phyloP scores from a whole-genome alignment of 306 rosid species.

The Astragalus membranaceus region DNA sequence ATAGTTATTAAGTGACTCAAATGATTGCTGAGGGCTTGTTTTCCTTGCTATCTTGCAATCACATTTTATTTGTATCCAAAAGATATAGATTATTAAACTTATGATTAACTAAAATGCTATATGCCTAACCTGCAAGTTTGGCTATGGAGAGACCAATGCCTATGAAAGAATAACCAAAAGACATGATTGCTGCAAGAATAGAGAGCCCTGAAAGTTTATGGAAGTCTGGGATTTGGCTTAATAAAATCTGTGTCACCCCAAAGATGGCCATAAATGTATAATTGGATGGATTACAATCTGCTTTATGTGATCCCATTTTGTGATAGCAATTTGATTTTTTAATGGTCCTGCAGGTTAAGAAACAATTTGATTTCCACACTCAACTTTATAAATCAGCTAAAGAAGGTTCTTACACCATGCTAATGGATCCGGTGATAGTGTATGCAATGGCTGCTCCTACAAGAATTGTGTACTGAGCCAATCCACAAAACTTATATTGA shows the following conservation, averaged over 20 bases:
- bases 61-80: too few species aligned
- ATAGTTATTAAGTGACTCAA: background rate
- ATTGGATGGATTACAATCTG: background rate
- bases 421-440: constrained; percentile 32
- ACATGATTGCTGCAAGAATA: constrained; percentile 33
- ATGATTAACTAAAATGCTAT: background rate
- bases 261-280: constrained; percentile 18
- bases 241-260: constrained; percentile 19
- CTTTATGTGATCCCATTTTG: constrained; percentile 26
- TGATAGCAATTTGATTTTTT: constrained; percentile 36
- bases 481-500: constrained; percentile 22
- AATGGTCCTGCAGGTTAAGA: constrained; percentile 33
- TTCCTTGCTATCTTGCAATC: too few species aligned
- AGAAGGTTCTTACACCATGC: constrained; percentile 38
- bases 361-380: too few species aligned
- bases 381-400: too few species aligned
- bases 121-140: constrained; percentile 35
- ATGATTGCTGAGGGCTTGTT: too few species aligned
- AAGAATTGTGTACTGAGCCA: constrained; percentile 32
- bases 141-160: constrained; percentile 38
- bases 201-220: constrained; percentile 38
- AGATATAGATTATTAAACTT: too few species aligned
- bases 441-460: constrained; percentile 26
- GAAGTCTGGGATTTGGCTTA: constrained; percentile 39
- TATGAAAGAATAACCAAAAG: constrained; percentile 33